phyloP scores from a whole-genome alignment of 352 stramenopile genomes.

The Globisporangium solare region DNA sequence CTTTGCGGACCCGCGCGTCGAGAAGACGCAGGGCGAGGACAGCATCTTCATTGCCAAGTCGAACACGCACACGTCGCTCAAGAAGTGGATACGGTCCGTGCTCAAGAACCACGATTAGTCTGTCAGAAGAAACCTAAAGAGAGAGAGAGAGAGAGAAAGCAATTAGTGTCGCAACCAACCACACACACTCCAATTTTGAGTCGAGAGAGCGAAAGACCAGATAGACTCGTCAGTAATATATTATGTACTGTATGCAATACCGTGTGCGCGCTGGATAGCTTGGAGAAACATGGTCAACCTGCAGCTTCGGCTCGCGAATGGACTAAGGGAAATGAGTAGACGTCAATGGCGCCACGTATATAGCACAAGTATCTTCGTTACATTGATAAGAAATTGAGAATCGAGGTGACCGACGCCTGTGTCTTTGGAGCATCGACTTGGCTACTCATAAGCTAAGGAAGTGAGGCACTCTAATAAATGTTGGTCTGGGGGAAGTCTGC shows the following conservation, averaged over 20 bases:
- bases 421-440: too few species aligned
- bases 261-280: not conserved
- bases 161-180: too few species aligned
- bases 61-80: conserved; percentile 67
- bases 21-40: conserved; percentile 25
- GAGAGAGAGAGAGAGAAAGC: too few species aligned
- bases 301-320: too few species aligned
- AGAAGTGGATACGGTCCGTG: conserved; percentile 64
- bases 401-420: not conserved
- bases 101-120: conserved; percentile 35
- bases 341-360: not conserved
- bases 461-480: not conserved
- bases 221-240: conserved; percentile 4
- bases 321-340: too few species aligned
- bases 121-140: too few species aligned
- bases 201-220: conserved; percentile 4
- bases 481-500: not conserved
- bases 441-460: too few species aligned
- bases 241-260: conserved; percentile 4
- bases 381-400: not conserved
- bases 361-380: not conserved
- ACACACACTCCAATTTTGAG: conserved; percentile 2
- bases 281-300: too few species aligned
- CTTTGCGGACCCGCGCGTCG: conserved; percentile 22
- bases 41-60: conserved; percentile 60